Evolutionary conservation across 2,329 filamentous ascomycete species (phyloP).

Genomic region (Cercospora zeae-maydis): DNA sequence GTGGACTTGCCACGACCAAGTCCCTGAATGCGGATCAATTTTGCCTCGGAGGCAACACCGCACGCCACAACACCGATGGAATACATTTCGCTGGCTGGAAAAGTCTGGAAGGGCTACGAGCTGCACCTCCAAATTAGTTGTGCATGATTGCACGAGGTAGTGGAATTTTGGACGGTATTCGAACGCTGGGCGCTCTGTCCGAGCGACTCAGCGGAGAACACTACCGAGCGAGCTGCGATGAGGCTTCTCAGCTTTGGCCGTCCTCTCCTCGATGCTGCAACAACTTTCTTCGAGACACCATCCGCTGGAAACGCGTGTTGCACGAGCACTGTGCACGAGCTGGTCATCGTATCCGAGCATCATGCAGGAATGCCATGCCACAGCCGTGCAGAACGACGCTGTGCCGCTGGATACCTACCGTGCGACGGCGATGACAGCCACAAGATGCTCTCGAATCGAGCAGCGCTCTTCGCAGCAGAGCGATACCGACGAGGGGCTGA

Average conservation of each 20-base stretch:
- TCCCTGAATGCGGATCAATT: not conserved
- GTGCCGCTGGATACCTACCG: not conserved
- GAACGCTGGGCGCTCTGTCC: not conserved
- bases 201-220: not conserved
- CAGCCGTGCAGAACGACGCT: too few species aligned
- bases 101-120: not conserved
- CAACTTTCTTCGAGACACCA: too few species aligned
- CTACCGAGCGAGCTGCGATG: not conserved
- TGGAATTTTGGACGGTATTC: not conserved
- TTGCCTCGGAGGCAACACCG: not conserved
- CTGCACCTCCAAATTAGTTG: not conserved
- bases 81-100: not conserved
- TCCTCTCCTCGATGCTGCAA: not conserved
- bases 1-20: not conserved
- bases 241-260: not conserved
- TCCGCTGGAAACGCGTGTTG: not conserved
- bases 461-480: not conserved
- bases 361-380: too few species aligned
- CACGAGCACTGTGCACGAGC: not conserved
- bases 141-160: not conserved
- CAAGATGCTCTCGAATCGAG: not conserved
- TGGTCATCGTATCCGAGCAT: not conserved
- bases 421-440: not conserved
- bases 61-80: not conserved
- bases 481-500: too few species aligned